Conservation (phyloP, 1,284 basidiomycete genomes). For the Trametes hirsuta region DNA sequence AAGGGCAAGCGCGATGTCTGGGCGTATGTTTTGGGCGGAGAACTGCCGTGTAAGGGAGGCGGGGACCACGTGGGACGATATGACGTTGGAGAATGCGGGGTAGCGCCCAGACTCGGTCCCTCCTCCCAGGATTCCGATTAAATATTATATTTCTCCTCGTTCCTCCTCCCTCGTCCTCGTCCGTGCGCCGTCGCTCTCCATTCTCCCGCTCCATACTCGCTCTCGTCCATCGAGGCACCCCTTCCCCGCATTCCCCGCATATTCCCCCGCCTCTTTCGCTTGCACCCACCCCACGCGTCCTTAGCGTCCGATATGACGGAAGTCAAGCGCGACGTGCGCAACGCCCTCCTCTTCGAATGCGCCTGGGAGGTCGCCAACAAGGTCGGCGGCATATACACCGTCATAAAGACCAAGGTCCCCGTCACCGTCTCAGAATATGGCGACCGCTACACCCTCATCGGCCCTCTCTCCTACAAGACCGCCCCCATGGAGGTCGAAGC, state of each 20-base stretch:
- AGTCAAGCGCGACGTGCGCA: constrained; percentile 73
- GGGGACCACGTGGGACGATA: constrained; percentile 1
- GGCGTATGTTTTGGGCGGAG: constrained; percentile 2
- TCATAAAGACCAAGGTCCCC: constrained; percentile 99
- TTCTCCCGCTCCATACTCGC: constrained; percentile 2
- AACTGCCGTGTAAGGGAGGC: background rate
- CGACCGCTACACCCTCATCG: constrained; percentile 92
- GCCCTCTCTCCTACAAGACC: constrained; percentile 95
- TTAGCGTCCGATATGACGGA: constrained; percentile 35
- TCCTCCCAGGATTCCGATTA: background rate
- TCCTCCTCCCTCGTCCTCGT: background rate
- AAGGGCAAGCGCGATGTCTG: background rate
- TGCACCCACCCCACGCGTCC: constrained; percentile 2
- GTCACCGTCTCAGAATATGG: constrained; percentile 95
- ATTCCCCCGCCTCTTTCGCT: constrained; percentile 3
- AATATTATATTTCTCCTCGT: background rate
- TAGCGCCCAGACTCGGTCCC: constrained; percentile 1
- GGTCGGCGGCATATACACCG: constrained; percentile 98
- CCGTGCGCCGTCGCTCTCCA: constrained; percentile 3
- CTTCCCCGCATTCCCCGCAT: constrained; percentile 1
- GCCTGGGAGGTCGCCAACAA: constrained; percentile 97
- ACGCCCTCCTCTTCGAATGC: constrained; percentile 84
- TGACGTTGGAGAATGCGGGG: constrained; percentile 16
- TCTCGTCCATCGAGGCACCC: background rate
- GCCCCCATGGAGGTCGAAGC: constrained; percentile 98